Evolutionary conservation across 2,329 filamentous ascomycete species (phyloP).

Genomic region (Colletotrichum viniferum): DNA sequence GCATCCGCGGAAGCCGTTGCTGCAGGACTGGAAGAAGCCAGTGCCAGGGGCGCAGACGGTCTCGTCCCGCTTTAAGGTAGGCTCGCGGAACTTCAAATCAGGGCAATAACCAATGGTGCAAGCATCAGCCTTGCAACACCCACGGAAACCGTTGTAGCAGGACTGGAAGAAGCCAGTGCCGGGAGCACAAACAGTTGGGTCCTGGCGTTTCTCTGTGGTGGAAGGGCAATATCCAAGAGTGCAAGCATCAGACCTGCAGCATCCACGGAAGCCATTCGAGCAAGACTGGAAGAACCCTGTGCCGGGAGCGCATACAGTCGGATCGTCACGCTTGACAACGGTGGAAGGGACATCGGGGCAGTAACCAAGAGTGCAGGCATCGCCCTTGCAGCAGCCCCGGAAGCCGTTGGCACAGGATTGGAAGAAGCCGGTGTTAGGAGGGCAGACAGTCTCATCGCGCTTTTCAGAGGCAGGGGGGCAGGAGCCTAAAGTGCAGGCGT

Average conservation of each 20-base stretch:
- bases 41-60: conserved; percentile 6
- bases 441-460: conserved; percentile 10
- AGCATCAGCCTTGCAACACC: conserved; percentile 11
- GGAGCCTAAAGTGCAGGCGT: conserved; percentile 3
- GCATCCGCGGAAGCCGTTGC: conserved; percentile 10
- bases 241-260: conserved; percentile 14
- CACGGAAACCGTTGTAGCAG: conserved; percentile 1
- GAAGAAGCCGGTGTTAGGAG: conserved; percentile 7
- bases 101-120: conserved; percentile 11
- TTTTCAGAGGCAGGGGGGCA: not conserved
- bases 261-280: conserved; percentile 1
- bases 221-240: not conserved
- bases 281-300: conserved; percentile 14
- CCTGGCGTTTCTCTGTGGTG: not conserved
- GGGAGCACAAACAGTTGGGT: conserved; percentile 1
- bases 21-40: conserved; percentile 14
- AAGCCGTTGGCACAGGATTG: conserved; percentile 18
- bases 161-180: conserved; percentile 13
- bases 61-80: not conserved
- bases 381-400: conserved; percentile 12
- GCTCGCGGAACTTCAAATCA: not conserved
- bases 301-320: not conserved
- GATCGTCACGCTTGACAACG: not conserved
- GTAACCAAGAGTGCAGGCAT: not conserved
- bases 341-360: not conserved